A percentile compares a stretch with the other conserved stretches of the same genome.
phyloP scores from a whole-genome alignment of 2,329 filamentous ascomycete genomes.

The Parafenestella ontariensis region DNA sequence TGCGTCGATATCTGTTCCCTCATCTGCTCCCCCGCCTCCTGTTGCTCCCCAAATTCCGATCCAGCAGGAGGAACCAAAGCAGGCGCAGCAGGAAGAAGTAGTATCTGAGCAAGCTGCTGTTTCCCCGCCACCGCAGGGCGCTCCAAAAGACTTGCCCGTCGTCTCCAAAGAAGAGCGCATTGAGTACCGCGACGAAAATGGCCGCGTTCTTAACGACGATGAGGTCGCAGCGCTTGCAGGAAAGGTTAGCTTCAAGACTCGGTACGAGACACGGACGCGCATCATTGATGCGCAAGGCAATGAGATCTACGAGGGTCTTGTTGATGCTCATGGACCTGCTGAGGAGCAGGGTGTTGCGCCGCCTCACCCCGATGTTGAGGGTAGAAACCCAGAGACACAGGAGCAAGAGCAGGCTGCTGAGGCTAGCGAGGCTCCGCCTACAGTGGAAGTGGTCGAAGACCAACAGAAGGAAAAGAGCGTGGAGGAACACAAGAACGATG shows the following conservation, averaged over 20 bases:
- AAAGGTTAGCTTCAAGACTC: slow-evolving; percentile 94
- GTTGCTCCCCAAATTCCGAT: slow-evolving; percentile 19
- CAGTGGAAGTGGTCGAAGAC: slow-evolving; percentile 51
- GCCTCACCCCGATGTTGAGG: slow-evolving; percentile 64
- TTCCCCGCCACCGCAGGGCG: slow-evolving; percentile 35
- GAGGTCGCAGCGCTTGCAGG: slow-evolving; percentile 85
- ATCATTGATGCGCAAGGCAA: slow-evolving; percentile 81
- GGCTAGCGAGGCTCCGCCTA: slow-evolving; percentile 51
- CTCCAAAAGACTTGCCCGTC: slow-evolving; percentile 40
- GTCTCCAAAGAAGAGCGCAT: slow-evolving; percentile 76
- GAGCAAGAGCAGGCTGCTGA: slow-evolving; percentile 47
- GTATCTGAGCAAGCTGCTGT: slow-evolving; percentile 39
- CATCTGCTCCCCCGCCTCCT: slow-evolving; percentile 33
- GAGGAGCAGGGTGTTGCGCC: slow-evolving; percentile 53
- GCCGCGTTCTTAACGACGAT: slow-evolving; percentile 83
- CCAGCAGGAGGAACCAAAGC: slow-evolving; percentile 18
- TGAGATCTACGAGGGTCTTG: slow-evolving; percentile 65
- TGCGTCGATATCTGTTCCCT: slow-evolving; percentile 32
- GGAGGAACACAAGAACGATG: slow-evolving; percentile 43
- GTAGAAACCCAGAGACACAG: slow-evolving; percentile 63
- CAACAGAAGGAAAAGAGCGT: slow-evolving; percentile 54
- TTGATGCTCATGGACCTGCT: slow-evolving; percentile 42
- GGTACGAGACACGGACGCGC: slow-evolving; percentile 92
- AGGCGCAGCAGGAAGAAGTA: slow-evolving; percentile 28
- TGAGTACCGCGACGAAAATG: slow-evolving; percentile 94